phyloP scores from a whole-genome alignment of 257 asterid genomes.

The Nicotiana tomentosiformis region DNA sequence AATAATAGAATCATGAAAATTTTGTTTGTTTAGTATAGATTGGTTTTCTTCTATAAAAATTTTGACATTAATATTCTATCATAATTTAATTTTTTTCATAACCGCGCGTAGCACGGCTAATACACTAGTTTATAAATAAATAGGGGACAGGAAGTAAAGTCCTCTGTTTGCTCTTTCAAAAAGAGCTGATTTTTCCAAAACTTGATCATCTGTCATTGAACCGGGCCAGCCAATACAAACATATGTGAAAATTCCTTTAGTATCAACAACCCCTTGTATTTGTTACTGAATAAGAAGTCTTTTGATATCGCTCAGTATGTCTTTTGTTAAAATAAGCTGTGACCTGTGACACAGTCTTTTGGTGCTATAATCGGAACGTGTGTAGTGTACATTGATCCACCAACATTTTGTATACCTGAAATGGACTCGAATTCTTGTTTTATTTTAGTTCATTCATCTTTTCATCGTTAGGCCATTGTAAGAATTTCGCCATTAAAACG shows the following conservation, averaged over 20 bases:
- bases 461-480: slow-evolving; percentile 68
- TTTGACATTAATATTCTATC: no score
- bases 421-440: slow-evolving; percentile 31
- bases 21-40: no score
- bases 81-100: no score
- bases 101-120: no score
- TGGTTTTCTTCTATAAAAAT: no score
- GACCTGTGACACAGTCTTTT: slow-evolving; percentile 25
- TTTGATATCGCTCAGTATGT: slow-evolving; percentile 75
- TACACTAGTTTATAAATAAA: no score
- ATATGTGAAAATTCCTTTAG: slow-evolving; percentile 55
- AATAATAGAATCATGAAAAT: no score
- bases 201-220: slow-evolving; percentile 72
- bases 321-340: slow-evolving; percentile 62
- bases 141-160: not conserved
- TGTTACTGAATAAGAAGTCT: slow-evolving; percentile 66
- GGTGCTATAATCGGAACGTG: slow-evolving; percentile 83
- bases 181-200: slow-evolving; percentile 64
- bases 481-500: slow-evolving; percentile 61
- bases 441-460: slow-evolving; percentile 27
- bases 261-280: slow-evolving; percentile 82
- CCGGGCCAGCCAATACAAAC: slow-evolving; percentile 93
- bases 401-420: slow-evolving; percentile 51
- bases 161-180: slow-evolving; percentile 58
- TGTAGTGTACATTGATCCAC: slow-evolving; percentile 67